Evolutionary conservation across 805 yeast genomes (phyloP).

Genomic region (Vanderwaltozyma polyspora): DNA sequence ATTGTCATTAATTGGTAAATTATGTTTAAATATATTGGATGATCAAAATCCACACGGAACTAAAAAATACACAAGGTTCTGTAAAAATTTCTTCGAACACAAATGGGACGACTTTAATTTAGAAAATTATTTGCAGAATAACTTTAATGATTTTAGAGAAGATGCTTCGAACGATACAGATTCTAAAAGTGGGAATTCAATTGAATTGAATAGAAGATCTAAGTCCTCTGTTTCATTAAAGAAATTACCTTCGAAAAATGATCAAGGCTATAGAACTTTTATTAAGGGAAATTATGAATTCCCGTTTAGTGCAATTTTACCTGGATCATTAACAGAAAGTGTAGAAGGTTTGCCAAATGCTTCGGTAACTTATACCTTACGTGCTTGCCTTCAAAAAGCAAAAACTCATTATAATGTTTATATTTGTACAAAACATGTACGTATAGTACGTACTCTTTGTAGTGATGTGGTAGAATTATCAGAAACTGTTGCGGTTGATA

Average conservation of each 20-base stretch:
- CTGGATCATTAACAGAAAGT: conserved; percentile 77
- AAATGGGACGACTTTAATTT: conserved; percentile 63
- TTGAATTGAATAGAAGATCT: conserved; percentile 1
- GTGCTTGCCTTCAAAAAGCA: conserved; percentile 62
- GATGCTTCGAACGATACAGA: neutral
- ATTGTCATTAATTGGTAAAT: conserved; percentile 52
- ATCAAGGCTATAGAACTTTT: conserved; percentile 26
- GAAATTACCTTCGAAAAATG: conserved; percentile 10
- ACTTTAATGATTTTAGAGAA: conserved; percentile 6
- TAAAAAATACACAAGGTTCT: conserved; percentile 41
- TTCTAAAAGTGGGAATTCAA: too few species aligned
- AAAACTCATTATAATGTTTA: conserved; percentile 59
- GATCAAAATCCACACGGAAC: conserved; percentile 34
- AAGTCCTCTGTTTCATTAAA: conserved; percentile 23
- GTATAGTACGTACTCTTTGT: conserved; percentile 77
- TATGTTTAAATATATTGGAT: conserved; percentile 44
- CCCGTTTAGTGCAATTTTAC: conserved; percentile 76
- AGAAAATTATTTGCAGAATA: conserved; percentile 26
- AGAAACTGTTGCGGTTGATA: conserved; percentile 89
- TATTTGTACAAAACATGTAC: conserved; percentile 57
- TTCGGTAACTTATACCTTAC: conserved; percentile 57
- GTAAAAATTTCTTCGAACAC: conserved; percentile 59
- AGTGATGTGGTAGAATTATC: conserved; percentile 80
- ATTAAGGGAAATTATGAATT: conserved; percentile 78
- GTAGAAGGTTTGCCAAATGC: conserved; percentile 85